phyloP scores from a whole-genome alignment of 257 asterid species.

The Gentiana straminea region DNA sequence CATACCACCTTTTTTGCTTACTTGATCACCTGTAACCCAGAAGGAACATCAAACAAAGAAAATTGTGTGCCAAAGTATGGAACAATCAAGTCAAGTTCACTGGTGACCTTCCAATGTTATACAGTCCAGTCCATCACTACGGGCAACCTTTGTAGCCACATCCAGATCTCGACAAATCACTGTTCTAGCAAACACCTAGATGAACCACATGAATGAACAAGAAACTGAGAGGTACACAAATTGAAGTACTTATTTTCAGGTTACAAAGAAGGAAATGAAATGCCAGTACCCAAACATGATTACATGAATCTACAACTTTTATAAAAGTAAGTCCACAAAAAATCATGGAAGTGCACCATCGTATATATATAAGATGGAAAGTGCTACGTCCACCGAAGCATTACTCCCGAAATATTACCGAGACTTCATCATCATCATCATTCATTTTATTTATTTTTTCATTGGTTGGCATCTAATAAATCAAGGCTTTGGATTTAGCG shows the following conservation, averaged over 20 bases:
- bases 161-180: slow-evolving; percentile 93
- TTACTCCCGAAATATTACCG: too few species aligned
- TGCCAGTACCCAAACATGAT: background rate
- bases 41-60: slow-evolving; percentile 15
- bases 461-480: too few species aligned
- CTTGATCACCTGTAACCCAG: slow-evolving; percentile 79
- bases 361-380: background rate
- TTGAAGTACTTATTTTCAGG: background rate
- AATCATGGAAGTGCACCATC: background rate
- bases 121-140: slow-evolving; percentile 83
- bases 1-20: slow-evolving; percentile 98
- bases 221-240: background rate
- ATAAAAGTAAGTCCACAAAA: background rate
- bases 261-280: background rate
- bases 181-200: slow-evolving; percentile 83
- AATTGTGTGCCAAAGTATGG: slow-evolving; percentile 8
- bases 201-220: slow-evolving; percentile 13
- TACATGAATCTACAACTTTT: background rate
- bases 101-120: slow-evolving; percentile 82
- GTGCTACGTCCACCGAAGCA: too few species aligned
- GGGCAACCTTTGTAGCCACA: slow-evolving; percentile 92
- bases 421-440: too few species aligned
- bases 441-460: too few species aligned
- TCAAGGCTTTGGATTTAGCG: too few species aligned
- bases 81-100: slow-evolving; percentile 17